phyloP scores from a whole-genome alignment of 2,329 filamentous ascomycete genomes.

The Westerdykella sp. region DNA sequence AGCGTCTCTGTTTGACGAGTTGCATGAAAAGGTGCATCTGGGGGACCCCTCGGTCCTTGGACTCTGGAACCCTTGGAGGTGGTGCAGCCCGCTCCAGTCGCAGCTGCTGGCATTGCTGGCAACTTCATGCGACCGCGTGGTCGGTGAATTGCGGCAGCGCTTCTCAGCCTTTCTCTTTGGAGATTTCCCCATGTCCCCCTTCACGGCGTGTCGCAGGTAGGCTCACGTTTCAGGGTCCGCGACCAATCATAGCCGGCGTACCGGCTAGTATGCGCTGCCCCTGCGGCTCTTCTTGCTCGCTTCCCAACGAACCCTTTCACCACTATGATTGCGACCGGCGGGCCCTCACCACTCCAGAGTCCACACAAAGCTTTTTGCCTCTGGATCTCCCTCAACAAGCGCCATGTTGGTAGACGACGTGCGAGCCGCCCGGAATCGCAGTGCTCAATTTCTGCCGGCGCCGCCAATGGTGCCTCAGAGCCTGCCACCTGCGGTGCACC shows the following conservation, averaged over 20 bases:
- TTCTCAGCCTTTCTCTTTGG: slow-evolving; percentile 7
- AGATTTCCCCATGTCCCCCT: no score
- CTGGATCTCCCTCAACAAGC: background rate
- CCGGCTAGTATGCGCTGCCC: background rate
- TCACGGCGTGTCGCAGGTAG: background rate
- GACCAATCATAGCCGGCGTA: background rate
- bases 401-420: background rate
- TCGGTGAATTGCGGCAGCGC: no score
- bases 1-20: no score
- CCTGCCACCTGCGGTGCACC: background rate
- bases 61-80: no score
- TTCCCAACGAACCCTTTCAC: background rate
- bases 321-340: background rate
- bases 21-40: no score
- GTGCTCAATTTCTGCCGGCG: background rate
- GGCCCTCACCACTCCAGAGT: background rate
- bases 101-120: background rate
- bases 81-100: background rate
- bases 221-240: background rate
- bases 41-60: no score
- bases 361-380: background rate
- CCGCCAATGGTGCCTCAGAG: no score
- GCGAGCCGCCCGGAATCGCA: background rate
- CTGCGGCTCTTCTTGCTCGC: background rate
- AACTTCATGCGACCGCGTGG: no score